Evolutionary conservation across 352 stramenopile species (phyloP), one percentile per base, ranked within the genome.

Genomic region (Phytopythium chamaehyphon): DNA sequence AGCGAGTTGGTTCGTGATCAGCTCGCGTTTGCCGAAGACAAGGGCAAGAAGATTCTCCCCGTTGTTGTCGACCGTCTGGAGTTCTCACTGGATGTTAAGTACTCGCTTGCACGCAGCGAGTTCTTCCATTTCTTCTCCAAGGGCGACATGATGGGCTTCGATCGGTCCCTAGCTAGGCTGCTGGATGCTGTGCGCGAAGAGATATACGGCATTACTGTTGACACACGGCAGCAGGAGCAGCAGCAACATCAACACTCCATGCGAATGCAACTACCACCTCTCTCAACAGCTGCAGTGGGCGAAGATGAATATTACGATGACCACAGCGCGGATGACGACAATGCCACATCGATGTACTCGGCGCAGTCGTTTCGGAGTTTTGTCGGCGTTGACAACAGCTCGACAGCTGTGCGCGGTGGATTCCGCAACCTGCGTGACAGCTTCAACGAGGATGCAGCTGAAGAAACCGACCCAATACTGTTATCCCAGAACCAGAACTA

Each of bases 41-140:
- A 93, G 54, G 80, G 83, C 46, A 91, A 91, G 58, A 79, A 73
- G 23, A 90, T 93, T 45, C 58, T 91, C 18, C 80, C 83, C 0
- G 68, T 93, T 0, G 80, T 88, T 7, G 73, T 85, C 0, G 86
- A 90, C 40, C 66, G 60, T 31, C 67, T 90, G 40, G 64, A 80
- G 40, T 81, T 93, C 44, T 69, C 58, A 11, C 63, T 90, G 23
- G 83, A 88, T 33, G 72, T 89, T 54, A 83, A 90, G 68, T 93
- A 91, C 56, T 87, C 60, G n/a, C 68, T 93, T 6, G 66, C 80
- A 33, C 76, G 83, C 10, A 90, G 73, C 47, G 73, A 89, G 14
- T 90, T 93, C 52, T 87, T 73, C 57, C 78, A 91, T 50, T 93
- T 93, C 44, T 84, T 91, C 48, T 84, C 79, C 0, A 83, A 79